Evolutionary conservation across 305 asterid species (phyloP).

Genomic region (Caryopteris hybrid): DNA sequence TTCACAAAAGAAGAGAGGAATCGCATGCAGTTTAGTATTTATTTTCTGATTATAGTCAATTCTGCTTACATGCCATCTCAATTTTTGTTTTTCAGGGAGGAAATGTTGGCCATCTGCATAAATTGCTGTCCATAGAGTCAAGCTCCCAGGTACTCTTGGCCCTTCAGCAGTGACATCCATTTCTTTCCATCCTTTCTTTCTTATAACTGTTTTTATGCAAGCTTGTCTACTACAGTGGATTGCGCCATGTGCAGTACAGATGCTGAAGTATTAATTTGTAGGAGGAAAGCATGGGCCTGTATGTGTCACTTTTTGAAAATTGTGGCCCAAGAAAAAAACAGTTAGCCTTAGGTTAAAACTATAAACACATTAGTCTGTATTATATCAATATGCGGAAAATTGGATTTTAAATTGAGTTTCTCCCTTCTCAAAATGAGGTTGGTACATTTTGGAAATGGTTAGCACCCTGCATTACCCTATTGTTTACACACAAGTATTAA

Average conservation of each 20-base stretch:
- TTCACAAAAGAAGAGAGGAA: constrained; percentile 11
- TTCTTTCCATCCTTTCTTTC: background rate
- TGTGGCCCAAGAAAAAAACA: background rate
- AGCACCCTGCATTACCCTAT: background rate
- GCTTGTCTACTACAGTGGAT: constrained; percentile 6
- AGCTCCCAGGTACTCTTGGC: constrained; percentile 84
- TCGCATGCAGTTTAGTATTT: background rate
- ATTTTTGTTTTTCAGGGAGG: constrained; percentile 76
- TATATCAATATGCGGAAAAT: background rate
- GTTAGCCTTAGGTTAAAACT: background rate
- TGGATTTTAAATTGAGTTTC: background rate
- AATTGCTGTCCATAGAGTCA: constrained; percentile 74
- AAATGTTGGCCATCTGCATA: constrained; percentile 95
- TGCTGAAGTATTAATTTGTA: background rate
- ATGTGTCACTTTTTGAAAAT: constrained; percentile 9
- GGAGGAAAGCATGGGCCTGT: background rate
- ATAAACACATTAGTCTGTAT: background rate
- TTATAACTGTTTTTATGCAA: constrained; percentile 1
- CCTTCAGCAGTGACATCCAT: constrained; percentile 1
- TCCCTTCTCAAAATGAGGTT: background rate
- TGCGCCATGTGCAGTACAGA: background rate
- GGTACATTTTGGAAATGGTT: background rate
- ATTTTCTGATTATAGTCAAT: constrained; percentile 17
- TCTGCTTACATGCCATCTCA: constrained; percentile 15
- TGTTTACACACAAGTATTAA: background rate